Evolutionary conservation across 1,284 basidiomycete genomes (phyloP), one percentile per base, ranked within the genome.

Genomic region (Ustilago nuda): DNA sequence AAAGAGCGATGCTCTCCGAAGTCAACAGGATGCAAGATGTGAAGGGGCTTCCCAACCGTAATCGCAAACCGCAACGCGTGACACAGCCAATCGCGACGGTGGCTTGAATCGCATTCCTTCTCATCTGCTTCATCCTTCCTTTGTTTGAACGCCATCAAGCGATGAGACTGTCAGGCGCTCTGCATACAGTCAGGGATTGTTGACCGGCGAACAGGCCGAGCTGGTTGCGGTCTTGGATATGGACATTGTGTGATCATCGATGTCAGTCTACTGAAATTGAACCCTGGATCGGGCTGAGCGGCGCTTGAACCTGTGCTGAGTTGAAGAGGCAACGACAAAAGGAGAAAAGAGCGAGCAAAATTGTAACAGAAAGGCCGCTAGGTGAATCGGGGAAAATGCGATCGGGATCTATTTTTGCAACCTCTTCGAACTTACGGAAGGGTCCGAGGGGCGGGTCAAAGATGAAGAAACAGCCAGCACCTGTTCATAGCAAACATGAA

Each of bases 1-100:
- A 33, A 55, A 27, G 23, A 27, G 15, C 51, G 33, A 53, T 50
- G 48, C 48, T 27, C 23, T 50, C 13, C 9, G 27, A 27, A 50
- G 1, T 30, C 30, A 17, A 32, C 13, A 50, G 23, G 43, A 59
- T 37, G 57, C 57, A 19, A 59, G 48, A 51, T 51, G 57, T 41
- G 33, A 59, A 59, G 57, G 57, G 48, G 43, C 45, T 15, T 50
- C 48, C 11, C 48, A 30, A 27, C 15, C 48, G 48, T 12, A 30
- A 30, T 2, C 8, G 30, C 27, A 7, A 50, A 30, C 48, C 43
- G 43, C 43, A 45, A 32, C 48, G 30, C 48, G 48, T 32, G 48
- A 50, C 23, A 45, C 19, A 19, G 43, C 19, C 55, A 30, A 39
- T 23, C 17, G 2, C 19, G 30, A 56, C 7, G n/a, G 37, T 17